Base-by-base conservation (phyloP, 495 filamentous ascomycete genomes). In the Tirmania nivea region DNA sequence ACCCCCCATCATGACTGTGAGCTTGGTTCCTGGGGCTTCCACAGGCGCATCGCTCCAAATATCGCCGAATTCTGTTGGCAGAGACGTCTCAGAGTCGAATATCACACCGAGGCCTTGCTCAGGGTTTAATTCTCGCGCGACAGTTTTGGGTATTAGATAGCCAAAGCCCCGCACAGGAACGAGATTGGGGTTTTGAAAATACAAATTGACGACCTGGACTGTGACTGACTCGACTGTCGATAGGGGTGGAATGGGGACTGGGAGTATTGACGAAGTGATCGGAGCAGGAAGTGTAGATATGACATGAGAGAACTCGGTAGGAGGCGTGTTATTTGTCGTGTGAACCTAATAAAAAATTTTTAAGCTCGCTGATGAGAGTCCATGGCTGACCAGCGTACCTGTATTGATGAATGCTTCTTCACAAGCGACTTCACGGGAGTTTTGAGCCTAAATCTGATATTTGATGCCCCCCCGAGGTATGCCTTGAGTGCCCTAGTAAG, bases 1-100 rank as follows among this genome's bases (percentile, higher is more conserved):
- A 7, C 90, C 90, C 51, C 90, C 90, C 20, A 96, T 67, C 83
- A 99, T 93, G 51, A 96, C 83, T 12, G 89, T 95, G 34, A 99
- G 65, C 63, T 93, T 94, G 14, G 86, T 94, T 34, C 85, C 86
- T 0, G 66, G 64, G 36, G 14, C 57, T 55, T 60, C 54, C 10
- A 66, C 70, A 21, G 69, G 66, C 48, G 79, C 76, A 60, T 77
- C 73, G 12, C 68, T 71, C 50, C 62, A 60, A n/a, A 67, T 55
- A 47, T 58, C 54, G 59, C 55, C 31, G 42, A 47, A 51, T 25
- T 10, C 55, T 60, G 51, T 54, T 56, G 49, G 50, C 3, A 55
- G 59, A 14, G 70, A 71, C 49, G 81, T 73, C 49, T 86, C 76
- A 1, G 80, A 83, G 60, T 93, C 88, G 65, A 96, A 95, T 54